phyloP scores from a whole-genome alignment of 1,284 basidiomycete genomes.

The Laetiporus sulphureus region DNA sequence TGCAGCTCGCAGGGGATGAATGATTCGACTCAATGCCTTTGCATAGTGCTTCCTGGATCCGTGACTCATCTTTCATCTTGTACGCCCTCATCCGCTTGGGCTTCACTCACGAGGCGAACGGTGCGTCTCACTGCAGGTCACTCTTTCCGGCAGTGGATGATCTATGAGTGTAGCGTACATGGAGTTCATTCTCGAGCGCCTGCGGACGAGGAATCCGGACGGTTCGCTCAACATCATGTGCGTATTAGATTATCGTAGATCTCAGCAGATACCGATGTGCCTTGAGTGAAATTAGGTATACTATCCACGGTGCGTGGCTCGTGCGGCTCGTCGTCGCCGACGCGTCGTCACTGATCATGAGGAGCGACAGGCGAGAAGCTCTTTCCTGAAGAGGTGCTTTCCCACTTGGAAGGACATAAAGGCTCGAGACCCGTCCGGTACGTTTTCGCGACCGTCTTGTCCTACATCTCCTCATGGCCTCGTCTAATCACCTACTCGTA shows the following conservation, averaged over 20 bases:
- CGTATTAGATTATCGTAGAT: too few species aligned
- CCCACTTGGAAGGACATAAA: slow-evolving; percentile 84
- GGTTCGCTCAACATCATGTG: slow-evolving; percentile 89
- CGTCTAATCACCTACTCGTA: background rate
- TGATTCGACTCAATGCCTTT: background rate
- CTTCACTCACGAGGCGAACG: slow-evolving; percentile 84
- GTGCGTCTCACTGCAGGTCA: slow-evolving; percentile 29
- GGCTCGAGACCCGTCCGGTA: slow-evolving; percentile 69
- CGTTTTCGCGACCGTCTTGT: too few species aligned
- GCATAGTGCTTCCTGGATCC: slow-evolving; percentile 79
- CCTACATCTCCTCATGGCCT: too few species aligned
- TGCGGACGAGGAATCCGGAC: slow-evolving; percentile 79
- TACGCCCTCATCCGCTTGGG: slow-evolving; percentile 89
- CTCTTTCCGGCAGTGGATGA: too few species aligned
- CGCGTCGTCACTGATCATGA: too few species aligned
- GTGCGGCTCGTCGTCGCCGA: too few species aligned
- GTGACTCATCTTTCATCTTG: slow-evolving; percentile 87
- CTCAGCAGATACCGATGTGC: too few species aligned
- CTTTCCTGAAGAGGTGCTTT: slow-evolving; percentile 75
- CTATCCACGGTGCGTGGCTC: slow-evolving; percentile 68
- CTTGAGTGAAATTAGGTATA: slow-evolving; percentile 58
- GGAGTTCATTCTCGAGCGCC: slow-evolving; percentile 81
- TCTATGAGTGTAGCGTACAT: slow-evolving; percentile 62
- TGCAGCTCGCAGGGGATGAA: background rate
- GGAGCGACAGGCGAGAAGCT: slow-evolving; percentile 80